These are phyloP conservation scores for Neurospora sp. DNA, from an alignment of 495 filamentous ascomycete species.

Conservation along the genomic window DNA sequence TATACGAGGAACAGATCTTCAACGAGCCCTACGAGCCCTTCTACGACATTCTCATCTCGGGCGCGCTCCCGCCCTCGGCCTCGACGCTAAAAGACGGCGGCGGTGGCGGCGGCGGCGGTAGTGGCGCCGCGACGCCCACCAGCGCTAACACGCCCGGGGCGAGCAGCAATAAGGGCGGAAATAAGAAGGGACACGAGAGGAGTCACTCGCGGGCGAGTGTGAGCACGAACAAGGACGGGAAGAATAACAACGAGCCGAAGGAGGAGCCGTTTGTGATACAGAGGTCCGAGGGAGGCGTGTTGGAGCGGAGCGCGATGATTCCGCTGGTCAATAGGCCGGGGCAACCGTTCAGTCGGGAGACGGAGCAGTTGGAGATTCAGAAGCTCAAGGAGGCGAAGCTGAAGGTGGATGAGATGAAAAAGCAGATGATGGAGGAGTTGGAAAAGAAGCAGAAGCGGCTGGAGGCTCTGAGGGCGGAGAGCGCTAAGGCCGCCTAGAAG, in stretches of 20 bases:
- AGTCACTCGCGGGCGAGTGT: neutral
- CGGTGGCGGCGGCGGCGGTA: neutral
- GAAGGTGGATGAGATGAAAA: constrained; percentile 54
- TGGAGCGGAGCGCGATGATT: constrained; percentile 58
- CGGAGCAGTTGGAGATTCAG: constrained; percentile 62
- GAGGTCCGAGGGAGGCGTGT: constrained; percentile 36
- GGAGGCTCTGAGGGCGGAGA: constrained; percentile 30
- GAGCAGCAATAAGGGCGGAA: neutral
- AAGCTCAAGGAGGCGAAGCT: constrained; percentile 60
- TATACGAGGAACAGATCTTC: constrained; percentile 87
- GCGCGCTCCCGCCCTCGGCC: constrained; percentile 30
- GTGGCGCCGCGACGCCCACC: neutral
- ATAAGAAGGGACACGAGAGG: neutral
- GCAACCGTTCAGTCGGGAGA: constrained; percentile 64
- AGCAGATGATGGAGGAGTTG: constrained; percentile 52
- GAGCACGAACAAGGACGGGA: constrained; percentile 15
- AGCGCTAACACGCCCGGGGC: neutral
- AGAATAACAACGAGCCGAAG: constrained; percentile 1
- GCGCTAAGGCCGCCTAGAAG: constrained; percentile 4
- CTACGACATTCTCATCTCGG: constrained; percentile 68
- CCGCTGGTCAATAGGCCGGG: constrained; percentile 50
- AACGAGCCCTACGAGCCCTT: constrained; percentile 91
- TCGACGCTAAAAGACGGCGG: constrained; percentile 15
- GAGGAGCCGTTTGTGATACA: neutral
- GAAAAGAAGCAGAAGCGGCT: constrained; percentile 47